Evolutionary conservation across 768 basidiomycete genomes (phyloP), one percentile per base, ranked within the genome.

Genomic region (Termitomyces sp.): DNA sequence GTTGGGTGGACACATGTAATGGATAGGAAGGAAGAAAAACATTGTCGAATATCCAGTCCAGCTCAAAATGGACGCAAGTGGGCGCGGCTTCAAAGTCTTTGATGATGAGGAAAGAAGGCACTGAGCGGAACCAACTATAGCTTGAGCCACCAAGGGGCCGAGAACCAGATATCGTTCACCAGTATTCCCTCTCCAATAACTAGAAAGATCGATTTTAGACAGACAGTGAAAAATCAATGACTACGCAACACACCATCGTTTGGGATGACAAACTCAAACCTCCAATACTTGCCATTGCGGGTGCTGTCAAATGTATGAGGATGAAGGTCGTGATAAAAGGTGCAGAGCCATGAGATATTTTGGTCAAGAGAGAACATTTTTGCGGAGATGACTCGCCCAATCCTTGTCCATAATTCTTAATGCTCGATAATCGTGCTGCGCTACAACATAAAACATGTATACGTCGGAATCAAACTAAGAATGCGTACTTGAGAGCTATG

Each of bases 161-260:
- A 89, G 73, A 10, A 94, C 75, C 13, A 93, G 81, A 44, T 82
- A 81, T 42, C 77, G 81, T 69, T 94, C 91, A 22, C 82, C 81
- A 94, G 71, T 92, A 92, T 71, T 92, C 92, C 54, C 92, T 75
- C 10, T 91, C 90, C 13, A 95, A 75, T 45, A 94, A 75, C 90
- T 94, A 63, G 9, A 18, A 20, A 9, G n/a, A n/a, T n/a, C n/a
- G n/a, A 32, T 32, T 10, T 53, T 6, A 47, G 13, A 40, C 4
- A 51, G 35, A 38, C 35, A 49, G 12, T 54, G 0, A 24, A 30
- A 16, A 16, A n/a, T 7, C 18, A 14, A 22, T 45, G 6, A 48
- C 47, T 3, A 4, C 47, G 16, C 44, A 18, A 71, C 83, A 57
- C 58, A 90, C 92, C 89, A 94, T 86, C 47, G 83, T 80, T 65